Evolutionary conservation across 2,329 filamentous ascomycete species (phyloP), one percentile per base, ranked within the genome.

Genomic region (Arthrocladium fulminans): DNA sequence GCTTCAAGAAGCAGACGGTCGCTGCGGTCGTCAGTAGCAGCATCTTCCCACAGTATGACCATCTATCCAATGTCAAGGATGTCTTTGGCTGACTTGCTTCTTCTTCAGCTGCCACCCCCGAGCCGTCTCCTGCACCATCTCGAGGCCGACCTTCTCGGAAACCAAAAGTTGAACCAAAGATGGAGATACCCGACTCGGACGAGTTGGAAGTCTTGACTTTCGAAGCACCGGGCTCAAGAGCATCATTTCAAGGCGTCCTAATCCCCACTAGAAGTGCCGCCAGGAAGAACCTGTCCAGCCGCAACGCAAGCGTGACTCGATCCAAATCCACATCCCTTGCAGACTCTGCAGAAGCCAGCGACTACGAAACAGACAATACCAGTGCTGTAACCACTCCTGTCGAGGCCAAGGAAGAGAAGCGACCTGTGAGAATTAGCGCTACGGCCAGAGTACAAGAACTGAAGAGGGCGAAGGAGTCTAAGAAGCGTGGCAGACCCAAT

Each of bases 281-380:
- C 22, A 47, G 39, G 34, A 19, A 37, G 9, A 34, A 47, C 9
- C 5, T 10, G 10, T 10, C 17, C 6, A 24, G 17, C 17, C 20
- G n/a, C 3, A 40, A 40, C 10, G 8, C 35, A 32, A 48, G 38
- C 22, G 34, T 7, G 15, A 30, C 32, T 15, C 8, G n/a, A 20
- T 47, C 45, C 20, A 47, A 39, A 17, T 42, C 45, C 8, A 42
- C 67, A 19, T 71, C 70, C 2, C 54, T 62, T 24, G 64, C 65
- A 4, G 64, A 65, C 27, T 61, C 61, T 8, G 63, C 64, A 24
- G 61, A 69, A 46, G 69, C 70, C 47, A 67, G 68, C 30, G 75
- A 72, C 15, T 76, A 74, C 57, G 79, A 78, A 50, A 84, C 81
- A 2, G 80, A 80, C 3, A 75, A 70, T 30, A 84, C 81, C 17